Evolutionary conservation across 192 early-diverging fungal species (phyloP).

Genomic region (Coemansia sp.): DNA sequence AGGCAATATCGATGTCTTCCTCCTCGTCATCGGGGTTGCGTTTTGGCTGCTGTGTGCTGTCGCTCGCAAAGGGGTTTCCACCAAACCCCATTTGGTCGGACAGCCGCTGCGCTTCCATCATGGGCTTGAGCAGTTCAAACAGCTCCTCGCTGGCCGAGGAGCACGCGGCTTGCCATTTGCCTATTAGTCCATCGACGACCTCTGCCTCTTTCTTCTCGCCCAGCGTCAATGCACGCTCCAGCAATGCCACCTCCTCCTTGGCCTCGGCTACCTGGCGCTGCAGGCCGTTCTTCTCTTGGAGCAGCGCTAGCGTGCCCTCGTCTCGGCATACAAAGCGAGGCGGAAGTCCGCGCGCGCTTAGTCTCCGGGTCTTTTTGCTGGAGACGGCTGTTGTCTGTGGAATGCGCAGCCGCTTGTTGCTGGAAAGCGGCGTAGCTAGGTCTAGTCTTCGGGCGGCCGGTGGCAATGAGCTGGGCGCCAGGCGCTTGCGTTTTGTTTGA

Average conservation of each 20-base stretch:
- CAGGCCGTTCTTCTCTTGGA: slow-evolving; percentile 22
- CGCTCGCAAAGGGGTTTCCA: background rate
- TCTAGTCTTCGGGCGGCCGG: slow-evolving; percentile 8
- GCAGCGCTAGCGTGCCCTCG: slow-evolving; percentile 6
- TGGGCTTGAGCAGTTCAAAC: slow-evolving; percentile 37
- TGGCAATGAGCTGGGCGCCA: background rate
- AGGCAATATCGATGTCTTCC: slow-evolving; percentile 18
- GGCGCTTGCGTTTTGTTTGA: background rate
- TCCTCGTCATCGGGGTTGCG: background rate
- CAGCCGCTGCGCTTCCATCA: slow-evolving; percentile 39
- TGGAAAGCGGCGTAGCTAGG: background rate
- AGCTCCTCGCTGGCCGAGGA: slow-evolving; percentile 34
- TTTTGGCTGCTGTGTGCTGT: background rate
- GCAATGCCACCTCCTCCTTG: slow-evolving; percentile 19
- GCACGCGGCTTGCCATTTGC: slow-evolving; percentile 44
- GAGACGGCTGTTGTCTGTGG: background rate
- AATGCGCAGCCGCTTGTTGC: background rate
- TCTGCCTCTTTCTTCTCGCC: slow-evolving; percentile 18
- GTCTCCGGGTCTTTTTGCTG: background rate
- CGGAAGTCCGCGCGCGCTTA: background rate
- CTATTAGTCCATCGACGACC: slow-evolving; percentile 27
- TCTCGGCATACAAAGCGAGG: slow-evolving; percentile 8
- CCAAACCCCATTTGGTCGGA: slow-evolving; percentile 12
- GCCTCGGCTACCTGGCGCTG: slow-evolving; percentile 16
- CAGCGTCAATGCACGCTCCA: slow-evolving; percentile 30